phyloP scores from a whole-genome alignment of 257 asterid genomes.

The Solanum verrucosum region DNA sequence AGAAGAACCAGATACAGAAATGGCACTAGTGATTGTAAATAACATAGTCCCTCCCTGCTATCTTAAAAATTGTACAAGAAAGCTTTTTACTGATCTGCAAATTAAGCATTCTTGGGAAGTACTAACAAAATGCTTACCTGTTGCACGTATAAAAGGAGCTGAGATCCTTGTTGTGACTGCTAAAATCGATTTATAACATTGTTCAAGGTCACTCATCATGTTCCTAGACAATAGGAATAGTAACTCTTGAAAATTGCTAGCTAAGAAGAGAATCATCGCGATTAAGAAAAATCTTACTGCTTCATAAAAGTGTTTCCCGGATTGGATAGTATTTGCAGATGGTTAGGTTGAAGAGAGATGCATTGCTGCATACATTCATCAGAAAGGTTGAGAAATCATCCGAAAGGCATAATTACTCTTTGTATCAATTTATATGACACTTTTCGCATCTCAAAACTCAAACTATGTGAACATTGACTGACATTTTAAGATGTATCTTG shows the following conservation, averaged over 20 bases:
- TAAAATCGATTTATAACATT: slow-evolving; percentile 78
- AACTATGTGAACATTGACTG: background rate
- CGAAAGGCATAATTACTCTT: slow-evolving; percentile 9
- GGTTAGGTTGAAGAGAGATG: slow-evolving; percentile 74
- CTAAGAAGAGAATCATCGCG: background rate
- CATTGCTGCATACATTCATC: slow-evolving; percentile 49
- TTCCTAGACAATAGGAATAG: slow-evolving; percentile 40
- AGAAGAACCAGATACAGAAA: background rate
- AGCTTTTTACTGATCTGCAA: background rate
- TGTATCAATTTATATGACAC: background rate
- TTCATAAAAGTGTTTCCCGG: slow-evolving; percentile 92
- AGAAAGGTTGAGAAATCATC: background rate
- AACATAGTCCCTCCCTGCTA: too few species aligned
- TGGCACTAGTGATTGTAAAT: too few species aligned
- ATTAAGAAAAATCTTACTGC: slow-evolving; percentile 36
- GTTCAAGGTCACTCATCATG: slow-evolving; percentile 68
- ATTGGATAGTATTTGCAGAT: slow-evolving; percentile 90
- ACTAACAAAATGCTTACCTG: slow-evolving; percentile 42
- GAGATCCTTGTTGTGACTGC: slow-evolving; percentile 80
- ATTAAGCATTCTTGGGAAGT: background rate
- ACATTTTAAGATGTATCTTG: background rate
- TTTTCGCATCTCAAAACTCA: background rate
- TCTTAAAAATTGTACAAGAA: too few species aligned
- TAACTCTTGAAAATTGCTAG: slow-evolving; percentile 1
- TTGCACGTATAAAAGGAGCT: slow-evolving; percentile 84